Evolutionary conservation across 2,329 filamentous ascomycete species (phyloP).

Genomic region (Fusarium mundagurra): DNA sequence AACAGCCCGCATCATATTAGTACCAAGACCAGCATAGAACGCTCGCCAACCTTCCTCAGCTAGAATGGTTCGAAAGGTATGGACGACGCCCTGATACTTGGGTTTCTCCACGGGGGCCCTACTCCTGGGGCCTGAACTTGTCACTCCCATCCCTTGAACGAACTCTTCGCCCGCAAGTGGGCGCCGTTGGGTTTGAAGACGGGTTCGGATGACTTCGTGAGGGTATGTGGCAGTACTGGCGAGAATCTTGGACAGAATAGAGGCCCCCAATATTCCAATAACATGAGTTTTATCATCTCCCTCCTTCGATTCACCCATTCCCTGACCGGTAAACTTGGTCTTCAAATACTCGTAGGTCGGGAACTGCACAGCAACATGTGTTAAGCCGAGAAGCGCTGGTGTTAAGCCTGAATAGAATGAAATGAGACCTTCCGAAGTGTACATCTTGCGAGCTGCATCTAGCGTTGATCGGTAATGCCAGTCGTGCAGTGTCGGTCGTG

Average conservation of each 20-base stretch:
- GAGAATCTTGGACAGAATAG: slow-evolving; percentile 92
- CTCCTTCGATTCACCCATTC: slow-evolving; percentile 75
- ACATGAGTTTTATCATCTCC: slow-evolving; percentile 68
- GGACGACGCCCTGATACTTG: slow-evolving; percentile 81
- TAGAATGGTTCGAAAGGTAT: slow-evolving; percentile 85
- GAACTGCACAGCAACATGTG: slow-evolving; percentile 97
- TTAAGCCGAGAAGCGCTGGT: slow-evolving; percentile 88
- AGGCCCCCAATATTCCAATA: slow-evolving; percentile 85
- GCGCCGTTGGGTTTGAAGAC: slow-evolving; percentile 91
- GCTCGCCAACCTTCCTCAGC: slow-evolving; percentile 94
- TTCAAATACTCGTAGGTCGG: slow-evolving; percentile 96
- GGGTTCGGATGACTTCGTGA: slow-evolving; percentile 93
- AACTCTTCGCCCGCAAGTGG: slow-evolving; percentile 66
- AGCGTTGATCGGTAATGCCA: slow-evolving; percentile 93
- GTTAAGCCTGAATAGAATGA: slow-evolving; percentile 97
- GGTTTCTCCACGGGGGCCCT: slow-evolving; percentile 47
- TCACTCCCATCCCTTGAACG: slow-evolving; percentile 61
- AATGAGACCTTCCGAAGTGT: slow-evolving; percentile 83
- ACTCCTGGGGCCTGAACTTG: slow-evolving; percentile 40
- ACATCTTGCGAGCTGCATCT: slow-evolving; percentile 97
- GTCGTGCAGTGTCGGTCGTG: slow-evolving; percentile 69
- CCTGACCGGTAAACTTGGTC: slow-evolving; percentile 86
- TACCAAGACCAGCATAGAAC: slow-evolving; percentile 97
- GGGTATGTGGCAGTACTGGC: slow-evolving; percentile 97
- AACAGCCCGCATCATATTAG: slow-evolving; percentile 95